Percentiles rank a stretch among this genome's conserved stretches.
These are phyloP conservation scores for Nannizzia gypsea DNA, from an alignment of 2,329 filamentous ascomycete genomes.

Conservation along the genomic window DNA sequence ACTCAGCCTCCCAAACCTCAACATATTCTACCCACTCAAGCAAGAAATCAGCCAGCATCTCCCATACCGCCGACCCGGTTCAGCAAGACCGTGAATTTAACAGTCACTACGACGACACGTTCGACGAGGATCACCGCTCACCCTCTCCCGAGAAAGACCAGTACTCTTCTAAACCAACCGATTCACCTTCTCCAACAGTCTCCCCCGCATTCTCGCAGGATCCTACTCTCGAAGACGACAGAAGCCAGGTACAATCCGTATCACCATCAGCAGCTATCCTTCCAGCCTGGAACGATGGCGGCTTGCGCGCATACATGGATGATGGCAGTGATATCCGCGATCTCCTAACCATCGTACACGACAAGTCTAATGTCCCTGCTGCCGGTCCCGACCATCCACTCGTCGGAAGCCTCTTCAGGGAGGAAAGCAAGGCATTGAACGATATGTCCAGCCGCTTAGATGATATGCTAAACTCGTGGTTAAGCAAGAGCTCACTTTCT, in stretches of 20 bases:
- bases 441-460: conserved; percentile 87
- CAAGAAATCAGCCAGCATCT: background rate
- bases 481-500: conserved; percentile 36
- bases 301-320: conserved; percentile 79
- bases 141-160: background rate
- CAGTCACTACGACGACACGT: background rate
- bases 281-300: conserved; percentile 74
- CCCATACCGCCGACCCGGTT: background rate
- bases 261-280: conserved; percentile 18
- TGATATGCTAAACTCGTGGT: conserved; percentile 70
- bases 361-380: conserved; percentile 72
- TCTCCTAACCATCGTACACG: conserved; percentile 80
- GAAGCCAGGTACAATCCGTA: conserved; percentile 1
- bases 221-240: background rate
- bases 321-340: conserved; percentile 81
- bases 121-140: background rate
- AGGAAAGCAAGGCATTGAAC: conserved; percentile 73
- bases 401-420: conserved; percentile 65
- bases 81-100: background rate
- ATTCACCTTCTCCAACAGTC: background rate
- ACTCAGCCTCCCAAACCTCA: background rate
- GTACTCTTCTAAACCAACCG: background rate
- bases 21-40: background rate
- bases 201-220: conserved; percentile 2
- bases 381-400: conserved; percentile 77